phyloP scores from a whole-genome alignment of 768 basidiomycete genomes.

The Imleria badia region DNA sequence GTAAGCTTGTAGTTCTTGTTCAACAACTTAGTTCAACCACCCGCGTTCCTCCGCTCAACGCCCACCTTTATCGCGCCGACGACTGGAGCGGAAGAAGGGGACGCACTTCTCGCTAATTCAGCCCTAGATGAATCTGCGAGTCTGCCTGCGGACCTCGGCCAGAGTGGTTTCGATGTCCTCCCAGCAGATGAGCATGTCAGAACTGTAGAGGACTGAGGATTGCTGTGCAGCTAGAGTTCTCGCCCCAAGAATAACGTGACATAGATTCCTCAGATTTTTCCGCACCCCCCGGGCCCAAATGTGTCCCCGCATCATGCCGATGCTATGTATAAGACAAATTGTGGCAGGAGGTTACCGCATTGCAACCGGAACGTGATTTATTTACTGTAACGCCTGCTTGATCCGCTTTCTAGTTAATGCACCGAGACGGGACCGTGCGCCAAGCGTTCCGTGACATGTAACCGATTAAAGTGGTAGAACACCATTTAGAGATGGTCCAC shows the following conservation, averaged over 20 bases:
- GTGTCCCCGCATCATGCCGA: too few relatives aligned
- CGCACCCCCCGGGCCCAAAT: too few relatives aligned
- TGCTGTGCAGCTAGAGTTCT: neutral
- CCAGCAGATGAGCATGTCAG: conserved; percentile 44
- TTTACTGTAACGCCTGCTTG: neutral
- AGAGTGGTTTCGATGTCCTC: conserved; percentile 80
- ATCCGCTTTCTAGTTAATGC: conserved; percentile 3
- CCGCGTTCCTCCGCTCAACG: conserved; percentile 56
- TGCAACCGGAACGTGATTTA: neutral
- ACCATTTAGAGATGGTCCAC: neutral
- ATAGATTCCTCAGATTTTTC: neutral
- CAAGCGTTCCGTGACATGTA: too few relatives aligned
- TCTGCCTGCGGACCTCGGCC: conserved; percentile 79
- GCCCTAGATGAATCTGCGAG: conserved; percentile 77
- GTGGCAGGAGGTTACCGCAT: neutral
- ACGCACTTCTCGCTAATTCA: conserved; percentile 44
- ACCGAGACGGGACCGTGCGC: conserved; percentile 16
- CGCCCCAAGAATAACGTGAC: neutral
- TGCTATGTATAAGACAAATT: neutral
- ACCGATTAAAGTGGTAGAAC: too few relatives aligned
- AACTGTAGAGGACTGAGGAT: conserved; percentile 11
- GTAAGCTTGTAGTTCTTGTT: conserved; percentile 67
- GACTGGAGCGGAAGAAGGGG: conserved; percentile 56
- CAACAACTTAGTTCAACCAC: conserved; percentile 74
- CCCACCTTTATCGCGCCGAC: conserved; percentile 29